Percentiles rank a stretch among this genome's conserved stretches.
Conservation (phyloP, 768 basidiomycete species). For the Boletales sp. region DNA sequence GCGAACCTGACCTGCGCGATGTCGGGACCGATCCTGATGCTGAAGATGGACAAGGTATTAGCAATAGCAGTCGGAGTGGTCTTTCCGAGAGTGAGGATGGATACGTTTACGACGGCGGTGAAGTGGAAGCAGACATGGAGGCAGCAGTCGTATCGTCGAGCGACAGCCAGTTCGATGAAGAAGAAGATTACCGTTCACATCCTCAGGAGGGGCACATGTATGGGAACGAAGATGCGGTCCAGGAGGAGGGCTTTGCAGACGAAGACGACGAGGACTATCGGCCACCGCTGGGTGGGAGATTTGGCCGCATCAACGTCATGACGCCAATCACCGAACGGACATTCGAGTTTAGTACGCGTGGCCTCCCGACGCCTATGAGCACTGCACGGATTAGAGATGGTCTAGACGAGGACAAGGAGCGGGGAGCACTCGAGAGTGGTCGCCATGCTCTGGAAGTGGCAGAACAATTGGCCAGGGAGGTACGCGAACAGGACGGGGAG, state of each 20-base stretch:
- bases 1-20: slow-evolving; percentile 22
- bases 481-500: slow-evolving; percentile 25
- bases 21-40: slow-evolving; percentile 17
- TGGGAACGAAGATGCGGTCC: slow-evolving; percentile 24
- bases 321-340: slow-evolving; percentile 97
- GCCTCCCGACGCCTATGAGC: slow-evolving; percentile 38
- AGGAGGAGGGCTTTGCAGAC: slow-evolving; percentile 27
- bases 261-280: slow-evolving; percentile 31
- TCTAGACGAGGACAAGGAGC: slow-evolving; percentile 18
- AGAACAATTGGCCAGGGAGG: slow-evolving; percentile 53
- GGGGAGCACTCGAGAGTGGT: slow-evolving; percentile 28
- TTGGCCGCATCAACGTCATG: slow-evolving; percentile 87
- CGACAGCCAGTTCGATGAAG: slow-evolving; percentile 31
- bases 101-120: slow-evolving; percentile 28
- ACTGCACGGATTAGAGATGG: slow-evolving; percentile 45
- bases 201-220: slow-evolving; percentile 10
- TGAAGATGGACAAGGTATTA: slow-evolving; percentile 24
- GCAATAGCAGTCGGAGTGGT: slow-evolving; percentile 27
- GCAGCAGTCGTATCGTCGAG: slow-evolving; percentile 27
- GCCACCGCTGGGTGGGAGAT: slow-evolving; percentile 65
- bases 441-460: slow-evolving; percentile 53
- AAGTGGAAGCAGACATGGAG: slow-evolving; percentile 24
- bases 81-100: slow-evolving; percentile 34
- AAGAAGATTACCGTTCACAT: slow-evolving; percentile 21
- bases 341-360: slow-evolving; percentile 72